Evolutionary conservation across 495 filamentous ascomycete genomes (phyloP).

Genomic region (Tuber aestivum): DNA sequence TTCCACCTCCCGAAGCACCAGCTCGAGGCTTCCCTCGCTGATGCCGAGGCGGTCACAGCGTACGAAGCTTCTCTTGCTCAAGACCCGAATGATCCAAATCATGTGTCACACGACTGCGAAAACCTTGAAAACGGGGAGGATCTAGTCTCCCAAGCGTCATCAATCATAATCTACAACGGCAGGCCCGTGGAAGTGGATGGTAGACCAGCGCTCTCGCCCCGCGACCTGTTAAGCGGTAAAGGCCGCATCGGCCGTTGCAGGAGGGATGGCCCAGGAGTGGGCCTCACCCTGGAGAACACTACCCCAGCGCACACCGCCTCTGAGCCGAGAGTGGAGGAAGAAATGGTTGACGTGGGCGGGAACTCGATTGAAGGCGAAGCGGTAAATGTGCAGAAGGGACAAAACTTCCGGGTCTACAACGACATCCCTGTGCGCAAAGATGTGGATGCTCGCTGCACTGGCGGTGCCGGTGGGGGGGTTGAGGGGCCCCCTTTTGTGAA

Average conservation of each 20-base stretch:
- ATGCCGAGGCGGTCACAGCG: slow-evolving; percentile 21
- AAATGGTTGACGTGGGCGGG: slow-evolving; percentile 14
- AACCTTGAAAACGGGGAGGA: slow-evolving; percentile 9
- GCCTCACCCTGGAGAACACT: slow-evolving; percentile 4
- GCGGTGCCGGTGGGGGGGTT: background rate
- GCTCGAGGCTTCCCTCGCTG: slow-evolving; percentile 26
- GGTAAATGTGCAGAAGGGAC: slow-evolving; percentile 26
- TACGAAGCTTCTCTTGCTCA: slow-evolving; percentile 18
- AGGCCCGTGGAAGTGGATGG: slow-evolving; percentile 27
- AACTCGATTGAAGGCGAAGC: slow-evolving; percentile 10
- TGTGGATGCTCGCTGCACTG: background rate
- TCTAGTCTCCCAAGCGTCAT: slow-evolving; percentile 20
- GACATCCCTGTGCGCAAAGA: slow-evolving; percentile 13
- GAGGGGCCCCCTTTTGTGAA: too few relatives aligned
- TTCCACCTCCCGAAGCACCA: slow-evolving; percentile 31
- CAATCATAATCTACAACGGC: slow-evolving; percentile 30
- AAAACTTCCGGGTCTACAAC: slow-evolving; percentile 29
- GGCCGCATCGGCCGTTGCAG: background rate
- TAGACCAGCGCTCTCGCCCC: slow-evolving; percentile 10
- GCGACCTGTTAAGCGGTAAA: too few relatives aligned
- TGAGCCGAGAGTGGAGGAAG: slow-evolving; percentile 16
- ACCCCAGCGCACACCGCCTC: slow-evolving; percentile 10
- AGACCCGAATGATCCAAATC: background rate
- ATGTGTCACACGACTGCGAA: background rate
- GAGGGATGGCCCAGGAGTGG: background rate